Base-by-base conservation (phyloP, 192 early-diverging fungal genomes). In the Umbelopsis vinacea region DNA sequence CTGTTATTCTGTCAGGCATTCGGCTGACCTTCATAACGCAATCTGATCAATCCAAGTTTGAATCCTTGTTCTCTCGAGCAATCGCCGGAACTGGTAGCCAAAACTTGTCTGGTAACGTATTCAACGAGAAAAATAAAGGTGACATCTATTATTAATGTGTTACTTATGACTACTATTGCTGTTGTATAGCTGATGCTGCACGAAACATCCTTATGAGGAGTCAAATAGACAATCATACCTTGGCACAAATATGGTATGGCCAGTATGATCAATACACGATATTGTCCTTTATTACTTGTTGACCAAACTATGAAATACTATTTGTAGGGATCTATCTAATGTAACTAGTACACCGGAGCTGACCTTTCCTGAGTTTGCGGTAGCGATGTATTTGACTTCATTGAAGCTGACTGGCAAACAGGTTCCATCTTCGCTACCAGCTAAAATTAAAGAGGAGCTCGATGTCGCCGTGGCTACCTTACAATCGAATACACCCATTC, bases 371-470 rank as follows among this genome's bases (percentile, higher is more conserved):
- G 90, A 91, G 71, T 91, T 91, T 76, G 86, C 82, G 52, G 67
- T 91, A 57, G 87, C 90, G 24, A 88, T 91, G 90, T 89, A 86
- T 70, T 72, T 91, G 33, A 85, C 90, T 6, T 83, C 88, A 46
- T 78, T 84, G 12, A 82, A 86, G 37, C 75, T 89, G 54, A 78
- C 70, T 8, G 87, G 87, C n/a, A 82, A 82, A 47, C 73, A 79
- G 1, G 52, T 91, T 43, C 90, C 90, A 6, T 66, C 68, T n/a
- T 74, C 68, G 17, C 69, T 89, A 60, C 86, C 87, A 33, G 78
- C 78, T 40, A 80, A 78, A 57, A 84, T 91, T 66, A 71, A 69
- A 15, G 67, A 80, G 1, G 88, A 89, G 63, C 78, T 86, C 8
- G 24, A 26, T n/a, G 70, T 63, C 7, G 79, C 79, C 0, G 69